phyloP scores from a whole-genome alignment of 2,329 filamentous ascomycete genomes.

The Penicillium palitans region DNA sequence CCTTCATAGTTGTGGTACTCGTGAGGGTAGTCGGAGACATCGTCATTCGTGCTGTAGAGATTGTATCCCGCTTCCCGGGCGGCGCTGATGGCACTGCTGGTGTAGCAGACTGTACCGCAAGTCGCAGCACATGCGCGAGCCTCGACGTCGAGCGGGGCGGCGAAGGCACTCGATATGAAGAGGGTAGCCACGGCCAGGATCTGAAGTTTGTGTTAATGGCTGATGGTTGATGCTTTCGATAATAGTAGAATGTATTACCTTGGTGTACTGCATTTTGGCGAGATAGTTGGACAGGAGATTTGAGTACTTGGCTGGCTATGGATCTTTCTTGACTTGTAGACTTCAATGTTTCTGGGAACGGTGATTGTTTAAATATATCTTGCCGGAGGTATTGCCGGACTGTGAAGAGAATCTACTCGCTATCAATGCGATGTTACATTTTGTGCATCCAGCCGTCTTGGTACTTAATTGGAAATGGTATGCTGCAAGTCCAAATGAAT shows the following conservation, averaged over 20 bases:
- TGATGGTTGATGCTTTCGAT: neutral
- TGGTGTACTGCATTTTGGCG: constrained; percentile 28
- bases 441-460: neutral
- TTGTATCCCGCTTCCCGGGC: constrained; percentile 56
- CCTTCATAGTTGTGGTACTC: constrained; percentile 63
- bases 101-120: constrained; percentile 58
- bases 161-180: constrained; percentile 25
- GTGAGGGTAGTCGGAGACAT: constrained; percentile 56
- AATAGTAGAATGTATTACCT: constrained; percentile 15
- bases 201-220: constrained; percentile 9
- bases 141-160: constrained; percentile 33
- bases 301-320: neutral
- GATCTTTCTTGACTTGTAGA: neutral
- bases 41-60: constrained; percentile 46
- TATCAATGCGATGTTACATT: constrained; percentile 20
- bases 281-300: neutral
- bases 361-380: constrained; percentile 9
- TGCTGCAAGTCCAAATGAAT: neutral
- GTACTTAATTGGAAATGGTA: constrained; percentile 3
- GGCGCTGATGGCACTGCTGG: constrained; percentile 48
- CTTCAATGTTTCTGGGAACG: neutral
- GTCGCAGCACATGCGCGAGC: constrained; percentile 50
- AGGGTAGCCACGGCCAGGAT: constrained; percentile 22
- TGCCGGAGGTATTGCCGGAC: neutral
- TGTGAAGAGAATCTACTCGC: neutral